Percentiles rank a stretch among this genome's conserved stretches.
phyloP scores from a whole-genome alignment of 345 rosid genomes.

The Arabidopsis thaliana region TAIR10.1 NC_003074.8:5216501-5217000 shows the following conservation, averaged over 20 bases:
- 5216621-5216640: conserved; percentile 52
- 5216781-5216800: conserved; percentile 59
- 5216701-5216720: conserved; percentile 80
- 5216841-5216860: conserved; percentile 79
- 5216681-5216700: conserved; percentile 86
- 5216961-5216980: conserved; percentile 27
- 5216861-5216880: conserved; percentile 72
- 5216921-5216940: conserved; percentile 75
- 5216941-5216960: conserved; percentile 56
- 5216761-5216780: conserved; percentile 58
- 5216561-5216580: conserved; percentile 53
- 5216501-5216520: conserved; percentile 17
- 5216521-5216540: conserved; percentile 37
- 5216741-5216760: conserved; percentile 55
- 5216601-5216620: conserved; percentile 41
- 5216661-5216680: conserved; percentile 83
- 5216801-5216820: conserved; percentile 96
- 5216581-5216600: conserved; percentile 71
- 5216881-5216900: conserved; percentile 50
- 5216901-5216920: conserved; percentile 75
- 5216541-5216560: conserved; percentile 48
- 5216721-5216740: conserved; percentile 53
- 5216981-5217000: conserved; percentile 47
- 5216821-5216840: conserved; percentile 87
- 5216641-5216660: conserved; percentile 93